Conservation (phyloP, 305 asterid species). For the Salvia sclarea region DNA sequence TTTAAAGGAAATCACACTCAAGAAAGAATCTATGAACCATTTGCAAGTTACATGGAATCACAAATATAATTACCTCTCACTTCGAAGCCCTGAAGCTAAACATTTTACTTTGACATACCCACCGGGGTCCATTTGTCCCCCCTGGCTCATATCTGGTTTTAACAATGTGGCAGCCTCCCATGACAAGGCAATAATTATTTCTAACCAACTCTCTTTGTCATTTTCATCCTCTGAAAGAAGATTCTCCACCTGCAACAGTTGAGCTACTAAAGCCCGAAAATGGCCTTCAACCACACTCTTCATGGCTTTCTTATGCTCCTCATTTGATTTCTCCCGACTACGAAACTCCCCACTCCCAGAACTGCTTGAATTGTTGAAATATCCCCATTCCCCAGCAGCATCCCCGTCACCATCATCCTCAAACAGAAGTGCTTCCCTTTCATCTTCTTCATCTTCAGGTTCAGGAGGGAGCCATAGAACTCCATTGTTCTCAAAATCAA, state of each 20-base stretch:
- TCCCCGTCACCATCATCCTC: conserved; percentile 79
- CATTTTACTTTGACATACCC: conserved; percentile 95
- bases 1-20: conserved; percentile 15
- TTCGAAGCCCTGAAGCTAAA: conserved; percentile 83
- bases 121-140: conserved; percentile 99
- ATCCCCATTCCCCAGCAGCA: conserved; percentile 91
- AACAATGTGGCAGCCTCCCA: conserved; percentile 96
- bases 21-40: conserved; percentile 21
- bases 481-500: conserved; percentile 92
- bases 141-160: conserved; percentile 89
- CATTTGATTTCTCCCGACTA: conserved; percentile 77
- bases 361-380: conserved; percentile 63
- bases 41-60: conserved; percentile 7
- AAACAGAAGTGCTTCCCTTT: conserved; percentile 60
- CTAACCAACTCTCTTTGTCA: conserved; percentile 88
- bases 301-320: conserved; percentile 76
- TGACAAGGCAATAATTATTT: conserved; percentile 79
- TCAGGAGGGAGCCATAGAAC: conserved; percentile 97
- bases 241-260: conserved; percentile 95
- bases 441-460: conserved; percentile 96
- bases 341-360: conserved; percentile 85
- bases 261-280: conserved; percentile 89
- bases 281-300: conserved; percentile 92
- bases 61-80: conserved; percentile 65
- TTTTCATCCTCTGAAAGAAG: conserved; percentile 69